Evolutionary conservation across 2,329 filamentous ascomycete genomes (phyloP).

Genomic region (Ceratocystis harringtonii): DNA sequence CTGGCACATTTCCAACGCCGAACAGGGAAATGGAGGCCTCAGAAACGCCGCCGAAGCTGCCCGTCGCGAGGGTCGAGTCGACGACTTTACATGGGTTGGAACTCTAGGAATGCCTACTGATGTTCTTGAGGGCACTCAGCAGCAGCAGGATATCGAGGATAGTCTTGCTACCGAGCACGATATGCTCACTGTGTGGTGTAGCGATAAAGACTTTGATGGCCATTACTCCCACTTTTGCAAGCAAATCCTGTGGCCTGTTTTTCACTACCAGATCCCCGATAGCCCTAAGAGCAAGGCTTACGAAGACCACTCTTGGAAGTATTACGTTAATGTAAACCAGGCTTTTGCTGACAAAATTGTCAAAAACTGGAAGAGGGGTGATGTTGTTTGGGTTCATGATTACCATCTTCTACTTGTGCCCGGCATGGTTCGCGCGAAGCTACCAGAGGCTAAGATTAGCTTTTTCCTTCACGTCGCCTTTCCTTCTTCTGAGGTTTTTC

Average conservation of each 20-base stretch:
- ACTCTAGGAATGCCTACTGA: slow-evolving; percentile 92
- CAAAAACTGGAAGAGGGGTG: slow-evolving; percentile 82
- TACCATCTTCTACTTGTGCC: slow-evolving; percentile 87
- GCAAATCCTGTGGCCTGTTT: slow-evolving; percentile 92
- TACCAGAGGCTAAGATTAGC: slow-evolving; percentile 86
- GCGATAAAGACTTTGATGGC: slow-evolving; percentile 83
- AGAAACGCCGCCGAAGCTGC: slow-evolving; percentile 76
- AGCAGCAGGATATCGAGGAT: slow-evolving; percentile 72
- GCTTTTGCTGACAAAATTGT: slow-evolving; percentile 84
- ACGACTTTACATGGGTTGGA: slow-evolving; percentile 78
- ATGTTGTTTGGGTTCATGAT: slow-evolving; percentile 90
- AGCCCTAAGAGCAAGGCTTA: slow-evolving; percentile 98
- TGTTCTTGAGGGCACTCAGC: slow-evolving; percentile 54
- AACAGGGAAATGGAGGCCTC: slow-evolving; percentile 85
- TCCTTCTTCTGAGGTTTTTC: slow-evolving; percentile 89
- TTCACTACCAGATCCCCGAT: slow-evolving; percentile 95
- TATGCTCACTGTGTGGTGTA: slow-evolving; percentile 70
- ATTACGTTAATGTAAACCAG: slow-evolving; percentile 84
- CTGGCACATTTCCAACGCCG: slow-evolving; percentile 71
- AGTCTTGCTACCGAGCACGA: slow-evolving; percentile 66
- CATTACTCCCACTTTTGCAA: slow-evolving; percentile 97
- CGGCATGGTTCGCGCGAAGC: slow-evolving; percentile 72
- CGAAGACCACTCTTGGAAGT: slow-evolving; percentile 91
- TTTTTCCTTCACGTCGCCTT: slow-evolving; percentile 94
- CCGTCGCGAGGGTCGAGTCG: slow-evolving; percentile 49